Base-by-base conservation (phyloP, 2,329 filamentous ascomycete genomes). In the Hymenoscyphus occultus region DNA sequence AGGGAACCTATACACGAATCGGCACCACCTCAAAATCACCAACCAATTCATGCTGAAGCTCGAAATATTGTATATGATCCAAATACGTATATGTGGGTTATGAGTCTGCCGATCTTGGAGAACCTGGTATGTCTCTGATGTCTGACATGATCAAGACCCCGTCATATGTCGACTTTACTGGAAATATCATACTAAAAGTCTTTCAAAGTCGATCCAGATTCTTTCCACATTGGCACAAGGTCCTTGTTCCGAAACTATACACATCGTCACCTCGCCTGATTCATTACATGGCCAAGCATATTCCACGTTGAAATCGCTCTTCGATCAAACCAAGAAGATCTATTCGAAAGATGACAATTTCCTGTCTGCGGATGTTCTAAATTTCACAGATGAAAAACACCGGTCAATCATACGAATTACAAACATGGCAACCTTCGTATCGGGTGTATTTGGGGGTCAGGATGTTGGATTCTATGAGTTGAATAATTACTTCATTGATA, bases 361-460 rank as follows among this genome's bases (percentile, higher is more conserved):
- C 61, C 77, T 86, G 2, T 83, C 82, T 22, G 78, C 82, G 4
- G 77, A 80, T n/a, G 80, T 83, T 57, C 75, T 86, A 19, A 81
- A 81, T 48, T 78, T 86, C 56, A 78, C 78, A 6, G 81, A 84
- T 28, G 74, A 78, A 2, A 76, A 78, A 10, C 84, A 89, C 71
- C 77, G 86, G 51, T 84, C 85, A 64, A 83, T 83, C 57, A 84
- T 89, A 63, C 81, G 85, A 63, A 88, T 85, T 73, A 85, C 86
- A 51, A 90, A 90, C 69, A 78, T 88, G 59, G 86, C 86, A 12
- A 87, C 86, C 0, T 89, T 88, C 71, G 82, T 87, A 35, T 85
- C 84, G 0, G 85, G 83, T 67, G 83, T 89, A 32, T 87, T 90
- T 71, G 82, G 82, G n/a, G 84, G 85, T 16, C 83, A 86, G 70